Conservation (phyloP, 495 filamentous ascomycete species). For the Podospora pseudoanserina region DNA sequence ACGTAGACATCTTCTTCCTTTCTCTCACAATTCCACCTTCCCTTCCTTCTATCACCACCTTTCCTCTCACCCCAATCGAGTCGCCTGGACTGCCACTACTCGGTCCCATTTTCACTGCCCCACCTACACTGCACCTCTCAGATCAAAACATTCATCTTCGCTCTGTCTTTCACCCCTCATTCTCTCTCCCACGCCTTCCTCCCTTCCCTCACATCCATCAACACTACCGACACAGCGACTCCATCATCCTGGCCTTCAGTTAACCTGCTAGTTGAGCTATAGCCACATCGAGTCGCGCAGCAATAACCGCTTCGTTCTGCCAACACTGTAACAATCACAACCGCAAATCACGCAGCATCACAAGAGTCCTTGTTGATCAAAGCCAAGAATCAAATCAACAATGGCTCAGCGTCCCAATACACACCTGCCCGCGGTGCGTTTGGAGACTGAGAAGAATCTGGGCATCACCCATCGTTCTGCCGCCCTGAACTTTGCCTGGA, state of each 20-base stretch:
- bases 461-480: slow-evolving; percentile 37
- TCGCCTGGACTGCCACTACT: neutral
- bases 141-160: neutral
- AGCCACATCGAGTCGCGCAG: neutral
- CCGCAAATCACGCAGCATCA: neutral
- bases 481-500: slow-evolving; percentile 34
- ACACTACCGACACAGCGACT: neutral
- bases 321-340: slow-evolving; percentile 2
- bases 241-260: neutral
- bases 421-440: slow-evolving; percentile 35
- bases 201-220: too few relatives aligned
- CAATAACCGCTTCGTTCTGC: neutral
- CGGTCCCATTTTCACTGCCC: neutral
- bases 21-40: neutral
- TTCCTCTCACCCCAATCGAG: neutral
- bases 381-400: slow-evolving; percentile 13
- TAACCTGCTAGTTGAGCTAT: neutral
- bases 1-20: neutral
- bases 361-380: neutral
- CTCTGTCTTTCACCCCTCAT: neutral
- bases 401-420: slow-evolving; percentile 29
- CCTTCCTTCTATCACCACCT: neutral
- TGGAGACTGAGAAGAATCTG: slow-evolving; percentile 34
- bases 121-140: neutral
- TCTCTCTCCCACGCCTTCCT: too few relatives aligned